Percentiles rank a stretch among this genome's conserved stretches.
These are phyloP conservation scores for Podospora anserina DNA, from an alignment of 495 filamentous ascomycete genomes.

Conservation along the genomic window DNA sequence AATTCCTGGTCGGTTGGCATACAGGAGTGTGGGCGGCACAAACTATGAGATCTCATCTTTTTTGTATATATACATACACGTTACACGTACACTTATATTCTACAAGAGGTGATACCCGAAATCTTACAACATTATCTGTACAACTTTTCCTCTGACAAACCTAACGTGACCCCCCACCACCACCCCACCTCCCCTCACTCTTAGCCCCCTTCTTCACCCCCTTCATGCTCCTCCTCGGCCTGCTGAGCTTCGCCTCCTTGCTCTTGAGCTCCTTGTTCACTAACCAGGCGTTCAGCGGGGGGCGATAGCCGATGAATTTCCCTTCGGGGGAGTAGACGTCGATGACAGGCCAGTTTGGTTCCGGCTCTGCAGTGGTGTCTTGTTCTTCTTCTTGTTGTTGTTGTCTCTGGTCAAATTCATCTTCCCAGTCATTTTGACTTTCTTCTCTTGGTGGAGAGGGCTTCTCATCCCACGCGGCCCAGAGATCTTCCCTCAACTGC, in stretches of 20 bases:
- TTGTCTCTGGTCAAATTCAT: slow-evolving; percentile 28
- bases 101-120: background rate
- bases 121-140: too few relatives aligned
- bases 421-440: background rate
- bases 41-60: background rate
- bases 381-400: slow-evolving; percentile 31
- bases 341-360: slow-evolving; percentile 59
- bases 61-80: background rate
- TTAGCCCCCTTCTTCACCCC: slow-evolving; percentile 53
- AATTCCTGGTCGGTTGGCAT: background rate
- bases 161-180: too few relatives aligned
- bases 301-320: slow-evolving; percentile 63
- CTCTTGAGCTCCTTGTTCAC: slow-evolving; percentile 37
- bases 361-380: slow-evolving; percentile 37
- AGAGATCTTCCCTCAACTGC: background rate
- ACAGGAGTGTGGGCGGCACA: background rate
- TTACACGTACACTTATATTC: background rate
- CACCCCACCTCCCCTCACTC: slow-evolving; percentile 21
- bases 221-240: slow-evolving; percentile 59
- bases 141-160: too few relatives aligned
- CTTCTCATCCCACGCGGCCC: background rate
- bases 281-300: slow-evolving; percentile 72
- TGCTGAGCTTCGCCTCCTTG: slow-evolving; percentile 24
- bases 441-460: background rate
- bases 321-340: slow-evolving; percentile 86